A percentile compares a stretch with the other conserved stretches of the same genome.
These are phyloP conservation scores for Golubevia sp. DNA, from an alignment of 1,284 basidiomycete genomes.

Conservation along the genomic window DNA sequence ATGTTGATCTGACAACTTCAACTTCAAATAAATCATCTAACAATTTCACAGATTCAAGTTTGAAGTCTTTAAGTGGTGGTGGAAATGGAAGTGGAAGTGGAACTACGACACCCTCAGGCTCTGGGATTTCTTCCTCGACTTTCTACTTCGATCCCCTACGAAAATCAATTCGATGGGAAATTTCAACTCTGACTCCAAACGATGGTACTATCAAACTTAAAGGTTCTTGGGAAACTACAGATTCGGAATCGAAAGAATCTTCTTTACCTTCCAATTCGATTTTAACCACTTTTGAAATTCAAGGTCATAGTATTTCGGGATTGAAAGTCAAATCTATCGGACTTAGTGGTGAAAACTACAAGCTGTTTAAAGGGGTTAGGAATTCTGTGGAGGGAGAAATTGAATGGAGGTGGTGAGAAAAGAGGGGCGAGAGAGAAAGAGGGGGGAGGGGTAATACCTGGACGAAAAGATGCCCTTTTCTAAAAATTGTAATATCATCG, in stretches of 20 bases:
- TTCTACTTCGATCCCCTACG: not conserved
- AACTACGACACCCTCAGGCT: too few species aligned
- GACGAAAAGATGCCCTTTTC: too few species aligned
- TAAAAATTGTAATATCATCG: too few species aligned
- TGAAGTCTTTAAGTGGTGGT: too few species aligned
- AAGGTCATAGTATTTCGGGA: slow-evolving; percentile 15
- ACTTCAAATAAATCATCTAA: too few species aligned
- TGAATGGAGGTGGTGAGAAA: slow-evolving; percentile 20
- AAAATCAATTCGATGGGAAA: not conserved
- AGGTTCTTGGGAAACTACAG: slow-evolving; percentile 2
- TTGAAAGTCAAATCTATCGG: slow-evolving; percentile 32
- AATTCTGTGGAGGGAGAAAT: slow-evolving; percentile 27
- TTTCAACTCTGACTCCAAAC: slow-evolving; percentile 2
- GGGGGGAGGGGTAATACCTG: too few species aligned
- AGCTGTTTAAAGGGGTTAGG: slow-evolving; percentile 44
- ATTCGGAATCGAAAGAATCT: not conserved
- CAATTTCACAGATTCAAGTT: too few species aligned
- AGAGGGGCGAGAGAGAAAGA: too few species aligned
- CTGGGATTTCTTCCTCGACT: not conserved
- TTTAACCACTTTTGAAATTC: slow-evolving; percentile 20
- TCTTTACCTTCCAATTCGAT: slow-evolving; percentile 22
- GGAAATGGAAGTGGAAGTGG: too few species aligned
- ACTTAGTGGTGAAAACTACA: slow-evolving; percentile 26
- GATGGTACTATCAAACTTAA: slow-evolving; percentile 4
- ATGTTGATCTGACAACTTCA: too few species aligned